Evolutionary conservation across 2,329 filamentous ascomycete genomes (phyloP), one percentile per base, ranked within the genome.

Genomic region (Colletotrichum navitas): DNA sequence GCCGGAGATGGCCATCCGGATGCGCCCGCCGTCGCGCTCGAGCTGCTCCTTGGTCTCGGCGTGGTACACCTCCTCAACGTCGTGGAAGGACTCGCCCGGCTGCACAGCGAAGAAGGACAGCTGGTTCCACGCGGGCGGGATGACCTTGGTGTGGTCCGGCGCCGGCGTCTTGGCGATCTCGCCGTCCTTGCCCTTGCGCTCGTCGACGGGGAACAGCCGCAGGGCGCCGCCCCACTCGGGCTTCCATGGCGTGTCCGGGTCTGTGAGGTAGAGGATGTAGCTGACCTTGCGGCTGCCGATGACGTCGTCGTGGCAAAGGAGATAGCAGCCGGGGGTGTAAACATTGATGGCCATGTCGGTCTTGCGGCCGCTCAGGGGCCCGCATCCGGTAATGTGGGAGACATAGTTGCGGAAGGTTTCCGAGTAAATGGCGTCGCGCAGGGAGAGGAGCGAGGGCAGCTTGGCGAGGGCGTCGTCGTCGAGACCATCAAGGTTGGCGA

Each of bases 301-400:
- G 73, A 99, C 96, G 83, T 99, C 96, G 85, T 99, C 96, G 79
- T 99, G 96, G 83, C 96, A 98, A 39, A 99, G 87, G 34, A 99
- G 87, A 81, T 97, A 97, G 80, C 95, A 98, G 51, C 96, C 95
- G 6, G 96, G 95, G 0, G 94, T 98, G 82, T 99, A 99, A 62
- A 99, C 91, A 80, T 99, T 99, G 86, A 99, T 97, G 71, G 96
- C 96, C 94, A 99, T 97, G 82, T 99, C 96, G 24, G 96, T 98
- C 87, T 98, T 99, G 81, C 89, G 90, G 2, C 95, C 96, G 77
- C 94, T 97, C 78, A 99, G 83, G 69, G 94, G 91, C 0, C 96
- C 96, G 68, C 94, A 94, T 71, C 91, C 91, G 18, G 95, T 97
- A 78, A 99, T 93, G 66, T 89, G 87, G 39, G 94, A 93, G 68